These are phyloP conservation scores for Talaromyces trachyspermus DNA, from an alignment of 495 filamentous ascomycete genomes.

Conservation along the genomic window DNA sequence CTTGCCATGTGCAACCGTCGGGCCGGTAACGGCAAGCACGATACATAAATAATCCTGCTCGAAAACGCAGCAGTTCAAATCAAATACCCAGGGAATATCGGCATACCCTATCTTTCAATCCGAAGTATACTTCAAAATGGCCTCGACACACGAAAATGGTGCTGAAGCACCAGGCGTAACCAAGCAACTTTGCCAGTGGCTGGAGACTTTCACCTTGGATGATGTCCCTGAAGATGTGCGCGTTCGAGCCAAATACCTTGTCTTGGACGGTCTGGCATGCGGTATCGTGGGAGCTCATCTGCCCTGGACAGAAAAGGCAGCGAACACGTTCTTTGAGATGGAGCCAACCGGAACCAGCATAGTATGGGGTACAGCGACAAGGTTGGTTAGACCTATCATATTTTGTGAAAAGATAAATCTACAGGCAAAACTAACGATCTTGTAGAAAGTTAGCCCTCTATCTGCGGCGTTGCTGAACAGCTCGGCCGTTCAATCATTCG, in stretches of 20 bases:
- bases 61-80: too few species aligned
- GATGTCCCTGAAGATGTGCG: constrained; percentile 9
- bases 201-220: constrained; percentile 6
- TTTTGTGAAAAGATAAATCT: too few species aligned
- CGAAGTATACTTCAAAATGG: neutral
- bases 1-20: too few species aligned
- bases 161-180: neutral
- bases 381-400: too few species aligned
- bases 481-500: constrained; percentile 35
- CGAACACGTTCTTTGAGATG: constrained; percentile 23
- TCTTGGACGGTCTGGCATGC: constrained; percentile 38
- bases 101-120: too few species aligned
- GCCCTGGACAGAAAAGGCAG: constrained; percentile 32
- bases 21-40: too few species aligned
- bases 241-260: constrained; percentile 32
- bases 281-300: constrained; percentile 32
- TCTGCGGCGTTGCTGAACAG: constrained; percentile 35
- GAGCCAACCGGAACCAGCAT: constrained; percentile 25
- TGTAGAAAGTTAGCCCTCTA: constrained; percentile 18
- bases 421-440: too few species aligned
- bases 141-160: neutral
- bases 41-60: too few species aligned
- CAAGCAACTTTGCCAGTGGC: constrained; percentile 12
- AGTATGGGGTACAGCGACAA: constrained; percentile 17
- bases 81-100: too few species aligned